Evolutionary conservation across 176 grass and related monocot genomes (phyloP).

Genomic region (Dendrocalamus sinicus): DNA sequence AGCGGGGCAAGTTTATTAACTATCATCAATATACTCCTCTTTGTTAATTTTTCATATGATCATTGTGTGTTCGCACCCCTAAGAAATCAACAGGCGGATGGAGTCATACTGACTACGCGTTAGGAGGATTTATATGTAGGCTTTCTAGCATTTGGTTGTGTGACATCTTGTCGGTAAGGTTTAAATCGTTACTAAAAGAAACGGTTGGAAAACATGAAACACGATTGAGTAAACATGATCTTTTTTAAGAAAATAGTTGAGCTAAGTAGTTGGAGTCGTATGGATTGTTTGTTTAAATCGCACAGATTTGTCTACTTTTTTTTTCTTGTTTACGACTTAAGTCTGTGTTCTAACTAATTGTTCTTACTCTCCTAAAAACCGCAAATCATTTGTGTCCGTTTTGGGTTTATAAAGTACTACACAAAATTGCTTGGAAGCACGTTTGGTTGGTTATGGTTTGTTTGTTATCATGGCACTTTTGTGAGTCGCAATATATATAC

Average conservation of each 20-base stretch:
- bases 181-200: background rate
- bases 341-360: background rate
- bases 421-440: background rate
- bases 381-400: background rate
- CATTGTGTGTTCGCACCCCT: background rate
- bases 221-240: background rate
- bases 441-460: slow-evolving; percentile 6
- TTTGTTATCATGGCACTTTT: background rate
- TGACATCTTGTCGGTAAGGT: too few species aligned
- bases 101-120: too few species aligned
- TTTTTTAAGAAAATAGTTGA: background rate
- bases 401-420: background rate
- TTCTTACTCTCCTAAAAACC: background rate
- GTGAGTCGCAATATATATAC: background rate
- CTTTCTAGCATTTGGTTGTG: too few species aligned
- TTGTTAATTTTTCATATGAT: background rate
- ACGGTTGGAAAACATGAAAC: background rate
- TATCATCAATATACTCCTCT: background rate
- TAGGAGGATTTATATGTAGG: too few species aligned
- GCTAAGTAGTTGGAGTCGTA: background rate
- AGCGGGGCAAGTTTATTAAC: background rate
- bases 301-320: background rate
- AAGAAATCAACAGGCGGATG: too few species aligned
- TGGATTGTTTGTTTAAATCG: background rate
- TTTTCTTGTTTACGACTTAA: too few species aligned